phyloP scores from a whole-genome alignment of 164 flowering plant genomes.

The Vitis riparia region DNA sequence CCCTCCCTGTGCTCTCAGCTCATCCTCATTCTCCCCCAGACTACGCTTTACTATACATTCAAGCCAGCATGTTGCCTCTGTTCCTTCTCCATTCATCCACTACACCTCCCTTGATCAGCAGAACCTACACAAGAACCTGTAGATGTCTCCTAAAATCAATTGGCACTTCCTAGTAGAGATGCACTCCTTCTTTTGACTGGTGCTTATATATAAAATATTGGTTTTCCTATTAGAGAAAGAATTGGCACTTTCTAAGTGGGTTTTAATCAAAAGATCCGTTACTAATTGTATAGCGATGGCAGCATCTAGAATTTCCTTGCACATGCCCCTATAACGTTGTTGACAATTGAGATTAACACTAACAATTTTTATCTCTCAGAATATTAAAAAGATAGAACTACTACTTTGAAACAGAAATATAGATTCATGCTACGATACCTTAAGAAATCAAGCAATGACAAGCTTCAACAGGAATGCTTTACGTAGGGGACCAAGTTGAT shows the following conservation, averaged over 20 bases:
- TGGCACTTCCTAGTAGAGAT: too few relatives aligned
- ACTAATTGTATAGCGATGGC: background rate
- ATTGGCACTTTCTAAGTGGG: background rate
- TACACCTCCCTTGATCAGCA: too few relatives aligned
- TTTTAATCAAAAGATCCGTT: background rate
- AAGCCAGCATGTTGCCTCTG: background rate
- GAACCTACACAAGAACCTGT: too few relatives aligned
- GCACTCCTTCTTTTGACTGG: too few relatives aligned
- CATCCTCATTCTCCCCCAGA: background rate
- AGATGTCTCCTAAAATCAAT: too few relatives aligned
- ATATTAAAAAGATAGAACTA: background rate
- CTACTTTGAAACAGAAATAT: too few relatives aligned
- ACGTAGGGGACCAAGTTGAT: background rate
- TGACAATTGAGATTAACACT: background rate
- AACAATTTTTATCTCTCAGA: background rate
- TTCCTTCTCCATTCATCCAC: background rate
- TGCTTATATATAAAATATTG: too few relatives aligned
- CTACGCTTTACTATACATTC: background rate
- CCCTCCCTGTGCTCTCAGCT: background rate
- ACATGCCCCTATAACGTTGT: background rate
- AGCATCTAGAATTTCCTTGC: background rate
- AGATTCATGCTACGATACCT: too few relatives aligned
- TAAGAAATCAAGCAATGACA: too few relatives aligned
- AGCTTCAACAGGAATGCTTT: background rate
- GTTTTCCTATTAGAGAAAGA: too few relatives aligned